Evolutionary conservation across 2,329 filamentous ascomycete species (phyloP).

Genomic region (Penicillium sp.): DNA sequence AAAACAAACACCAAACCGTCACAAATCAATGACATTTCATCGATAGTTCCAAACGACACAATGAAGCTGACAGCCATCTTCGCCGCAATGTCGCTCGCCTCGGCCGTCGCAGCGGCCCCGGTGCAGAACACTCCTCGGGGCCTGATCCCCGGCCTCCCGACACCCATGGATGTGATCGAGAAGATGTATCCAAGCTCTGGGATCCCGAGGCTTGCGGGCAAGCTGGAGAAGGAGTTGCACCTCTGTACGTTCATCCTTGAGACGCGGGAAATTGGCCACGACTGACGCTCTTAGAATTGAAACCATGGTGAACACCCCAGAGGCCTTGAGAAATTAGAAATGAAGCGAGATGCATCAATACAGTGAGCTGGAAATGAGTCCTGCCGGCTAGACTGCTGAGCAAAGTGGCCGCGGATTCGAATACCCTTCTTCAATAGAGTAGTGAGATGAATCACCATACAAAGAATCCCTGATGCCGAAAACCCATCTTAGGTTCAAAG

Average conservation of each 20-base stretch:
- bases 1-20: too few relatives aligned
- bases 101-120: constrained; percentile 8
- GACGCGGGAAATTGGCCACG: background rate
- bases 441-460: background rate
- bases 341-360: background rate
- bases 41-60: background rate
- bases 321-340: background rate
- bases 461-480: background rate
- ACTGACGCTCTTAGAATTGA: background rate
- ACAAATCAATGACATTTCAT: too few relatives aligned
- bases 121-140: background rate
- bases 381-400: background rate
- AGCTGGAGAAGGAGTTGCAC: constrained; percentile 9
- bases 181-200: constrained; percentile 17
- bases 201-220: constrained; percentile 8
- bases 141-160: constrained; percentile 8
- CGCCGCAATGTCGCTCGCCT: constrained; percentile 7
- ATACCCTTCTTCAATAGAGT: background rate
- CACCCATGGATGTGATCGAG: constrained; percentile 12
- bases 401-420: background rate
- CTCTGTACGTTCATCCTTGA: constrained; percentile 9
- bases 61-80: constrained; percentile 20
- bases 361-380: background rate
- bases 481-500: too few relatives aligned
- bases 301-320: background rate